Evolutionary conservation across 2,329 filamentous ascomycete species (phyloP).

Genomic region (Aspergillus arachidicola): DNA sequence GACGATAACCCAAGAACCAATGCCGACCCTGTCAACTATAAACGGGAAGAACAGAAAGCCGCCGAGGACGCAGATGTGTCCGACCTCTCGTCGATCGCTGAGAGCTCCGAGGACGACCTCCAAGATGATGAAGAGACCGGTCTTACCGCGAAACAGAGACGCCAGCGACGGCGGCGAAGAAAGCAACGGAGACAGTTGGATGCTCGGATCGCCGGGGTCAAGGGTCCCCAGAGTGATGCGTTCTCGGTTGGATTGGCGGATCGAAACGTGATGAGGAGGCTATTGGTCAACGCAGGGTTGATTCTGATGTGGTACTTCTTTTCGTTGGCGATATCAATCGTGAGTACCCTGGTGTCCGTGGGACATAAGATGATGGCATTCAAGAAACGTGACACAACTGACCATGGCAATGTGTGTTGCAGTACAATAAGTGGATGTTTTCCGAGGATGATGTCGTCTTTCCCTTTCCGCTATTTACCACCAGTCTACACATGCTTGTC

Average conservation of each 20-base stretch:
- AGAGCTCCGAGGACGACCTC: constrained; percentile 69
- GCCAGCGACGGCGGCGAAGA: constrained; percentile 65
- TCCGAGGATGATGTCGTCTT: constrained; percentile 82
- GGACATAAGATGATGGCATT: constrained; percentile 1
- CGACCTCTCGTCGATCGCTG: constrained; percentile 45
- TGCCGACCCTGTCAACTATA: constrained; percentile 27
- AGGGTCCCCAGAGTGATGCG: constrained; percentile 69
- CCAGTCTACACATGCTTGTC: constrained; percentile 91
- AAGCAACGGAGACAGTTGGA: constrained; percentile 69
- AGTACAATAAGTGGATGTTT: constrained; percentile 99
- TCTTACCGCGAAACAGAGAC: constrained; percentile 72
- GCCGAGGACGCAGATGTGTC: constrained; percentile 42
- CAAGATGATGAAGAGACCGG: constrained; percentile 90
- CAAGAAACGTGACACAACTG: not conserved
- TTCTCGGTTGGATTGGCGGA: constrained; percentile 65
- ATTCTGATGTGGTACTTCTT: constrained; percentile 91
- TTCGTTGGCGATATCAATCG: constrained; percentile 87
- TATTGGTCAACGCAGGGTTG: constrained; percentile 75
- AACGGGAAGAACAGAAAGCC: constrained; percentile 39
- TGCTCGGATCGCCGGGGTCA: constrained; percentile 65
- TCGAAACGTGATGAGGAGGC: constrained; percentile 67
- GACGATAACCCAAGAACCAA: constrained; percentile 32
- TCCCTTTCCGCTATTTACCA: constrained; percentile 92
- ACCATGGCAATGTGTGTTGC: constrained; percentile 2
- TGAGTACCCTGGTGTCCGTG: constrained; percentile 50